Conservation (phyloP, 176 grass and related monocot genomes). For the Zea mays region DNA sequence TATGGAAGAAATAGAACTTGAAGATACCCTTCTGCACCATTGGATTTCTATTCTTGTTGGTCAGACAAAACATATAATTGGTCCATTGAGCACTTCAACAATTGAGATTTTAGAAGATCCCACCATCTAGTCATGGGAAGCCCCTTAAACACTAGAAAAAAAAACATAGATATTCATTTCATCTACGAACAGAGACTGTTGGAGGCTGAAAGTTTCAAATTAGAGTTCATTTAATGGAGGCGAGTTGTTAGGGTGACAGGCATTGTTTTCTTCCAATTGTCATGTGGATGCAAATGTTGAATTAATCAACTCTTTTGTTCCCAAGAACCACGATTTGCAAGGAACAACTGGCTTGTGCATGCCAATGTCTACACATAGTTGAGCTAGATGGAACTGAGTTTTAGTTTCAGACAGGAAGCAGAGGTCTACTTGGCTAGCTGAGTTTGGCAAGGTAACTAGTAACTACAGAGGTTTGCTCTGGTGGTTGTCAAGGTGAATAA, state of each 20-base stretch:
- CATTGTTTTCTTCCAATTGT: background rate
- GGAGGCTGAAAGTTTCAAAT: background rate
- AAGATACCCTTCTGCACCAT: background rate
- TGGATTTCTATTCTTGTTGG: conserved; percentile 2
- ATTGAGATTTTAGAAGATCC: background rate
- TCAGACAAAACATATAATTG: background rate
- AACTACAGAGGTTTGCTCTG: conserved; percentile 7
- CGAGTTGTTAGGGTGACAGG: conserved; percentile 1
- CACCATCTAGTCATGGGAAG: background rate
- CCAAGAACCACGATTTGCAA: background rate
- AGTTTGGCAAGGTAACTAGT: conserved; percentile 12
- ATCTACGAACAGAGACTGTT: background rate
- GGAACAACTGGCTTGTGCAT: background rate
- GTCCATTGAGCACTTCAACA: background rate
- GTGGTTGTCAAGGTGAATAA: conserved; percentile 10
- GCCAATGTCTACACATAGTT: background rate
- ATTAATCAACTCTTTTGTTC: background rate
- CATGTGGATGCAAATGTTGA: background rate
- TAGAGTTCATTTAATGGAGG: background rate
- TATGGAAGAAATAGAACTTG: background rate
- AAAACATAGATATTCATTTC: background rate
- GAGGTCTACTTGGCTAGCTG: background rate
- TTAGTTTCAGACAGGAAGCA: conserved; percentile 3
- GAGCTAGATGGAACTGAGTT: background rate
- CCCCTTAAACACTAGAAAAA: conserved; percentile 8